phyloP scores from a whole-genome alignment of 176 grass and related monocot genomes.

The Puccinellia tenuiflora region DNA sequence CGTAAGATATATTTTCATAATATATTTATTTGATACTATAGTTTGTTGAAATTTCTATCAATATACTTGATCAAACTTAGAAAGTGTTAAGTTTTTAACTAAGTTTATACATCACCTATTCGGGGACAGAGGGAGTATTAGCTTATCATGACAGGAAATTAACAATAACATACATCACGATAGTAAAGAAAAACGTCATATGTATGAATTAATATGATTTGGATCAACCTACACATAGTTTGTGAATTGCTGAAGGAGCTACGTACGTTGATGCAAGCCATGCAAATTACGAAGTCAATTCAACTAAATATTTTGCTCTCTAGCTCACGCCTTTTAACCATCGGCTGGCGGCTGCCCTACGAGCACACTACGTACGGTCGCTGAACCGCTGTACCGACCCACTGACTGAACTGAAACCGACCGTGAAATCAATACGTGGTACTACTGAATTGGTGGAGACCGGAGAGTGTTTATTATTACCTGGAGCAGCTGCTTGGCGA shows the following conservation, averaged over 20 bases:
- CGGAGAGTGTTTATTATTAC: background rate
- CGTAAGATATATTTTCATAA: too few relatives aligned
- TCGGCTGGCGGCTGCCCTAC: too few relatives aligned
- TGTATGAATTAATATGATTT: background rate
- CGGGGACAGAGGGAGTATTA: too few relatives aligned
- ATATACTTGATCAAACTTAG: too few relatives aligned
- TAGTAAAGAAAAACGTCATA: background rate
- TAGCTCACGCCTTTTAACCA: too few relatives aligned
- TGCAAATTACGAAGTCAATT: background rate
- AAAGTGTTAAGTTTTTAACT: too few relatives aligned
- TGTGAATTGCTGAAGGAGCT: background rate
- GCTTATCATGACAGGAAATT: background rate
- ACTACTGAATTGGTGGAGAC: background rate
- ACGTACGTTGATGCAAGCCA: background rate
- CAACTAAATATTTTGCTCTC: background rate
- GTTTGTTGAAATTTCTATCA: too few relatives aligned
- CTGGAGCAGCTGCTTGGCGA: constrained; percentile 90
- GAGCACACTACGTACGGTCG: background rate
- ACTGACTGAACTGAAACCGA: background rate
- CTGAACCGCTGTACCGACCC: background rate
- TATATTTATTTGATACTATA: too few relatives aligned
- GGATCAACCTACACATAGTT: background rate
- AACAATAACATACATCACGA: background rate
- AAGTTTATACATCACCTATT: too few relatives aligned
- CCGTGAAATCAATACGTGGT: background rate